Percentiles rank a stretch among this genome's conserved stretches.
phyloP scores from a whole-genome alignment of 2,329 filamentous ascomycete genomes.

The Sarocladiaceae sp. region DNA sequence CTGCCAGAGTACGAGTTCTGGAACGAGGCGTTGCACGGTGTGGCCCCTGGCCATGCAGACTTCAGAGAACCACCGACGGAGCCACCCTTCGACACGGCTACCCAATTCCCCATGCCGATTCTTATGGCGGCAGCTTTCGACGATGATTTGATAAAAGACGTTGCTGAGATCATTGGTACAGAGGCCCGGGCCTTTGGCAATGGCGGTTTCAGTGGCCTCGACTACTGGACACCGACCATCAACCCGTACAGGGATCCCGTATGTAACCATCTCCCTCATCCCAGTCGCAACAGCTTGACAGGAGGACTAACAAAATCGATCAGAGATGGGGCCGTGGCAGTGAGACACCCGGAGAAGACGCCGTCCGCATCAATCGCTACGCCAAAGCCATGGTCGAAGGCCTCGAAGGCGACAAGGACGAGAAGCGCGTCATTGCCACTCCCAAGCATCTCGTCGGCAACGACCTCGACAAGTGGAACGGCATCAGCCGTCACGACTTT shows the following conservation, averaged over 20 bases:
- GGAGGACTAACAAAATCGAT: no score
- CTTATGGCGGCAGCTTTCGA: slow-evolving; percentile 56
- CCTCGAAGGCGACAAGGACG: slow-evolving; percentile 31
- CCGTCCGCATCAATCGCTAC: slow-evolving; percentile 41
- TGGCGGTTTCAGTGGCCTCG: slow-evolving; percentile 42
- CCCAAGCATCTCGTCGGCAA: slow-evolving; percentile 55
- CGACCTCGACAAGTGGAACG: slow-evolving; percentile 42
- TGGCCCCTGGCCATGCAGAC: slow-evolving; percentile 37
- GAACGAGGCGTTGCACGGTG: slow-evolving; percentile 56
- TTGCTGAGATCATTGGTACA: slow-evolving; percentile 48
- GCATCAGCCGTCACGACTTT: slow-evolving; percentile 37
- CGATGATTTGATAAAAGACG: slow-evolving; percentile 49
- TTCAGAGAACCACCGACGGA: not conserved
- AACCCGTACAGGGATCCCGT: slow-evolving; percentile 57
- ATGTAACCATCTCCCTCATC: no score
- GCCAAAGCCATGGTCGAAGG: slow-evolving; percentile 46
- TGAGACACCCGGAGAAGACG: slow-evolving; percentile 53
- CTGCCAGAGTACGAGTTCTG: slow-evolving; percentile 54
- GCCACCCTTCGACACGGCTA: slow-evolving; percentile 47
- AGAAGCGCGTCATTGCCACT: slow-evolving; percentile 41
- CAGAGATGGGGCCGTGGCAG: slow-evolving; percentile 53
- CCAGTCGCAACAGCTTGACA: no score
- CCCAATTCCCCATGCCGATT: slow-evolving; percentile 59
- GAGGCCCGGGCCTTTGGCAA: slow-evolving; percentile 62
- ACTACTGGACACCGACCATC: slow-evolving; percentile 61